These are phyloP conservation scores for Daldinia sp. DNA, from an alignment of 2,329 filamentous ascomycete genomes.

Conservation along the genomic window DNA sequence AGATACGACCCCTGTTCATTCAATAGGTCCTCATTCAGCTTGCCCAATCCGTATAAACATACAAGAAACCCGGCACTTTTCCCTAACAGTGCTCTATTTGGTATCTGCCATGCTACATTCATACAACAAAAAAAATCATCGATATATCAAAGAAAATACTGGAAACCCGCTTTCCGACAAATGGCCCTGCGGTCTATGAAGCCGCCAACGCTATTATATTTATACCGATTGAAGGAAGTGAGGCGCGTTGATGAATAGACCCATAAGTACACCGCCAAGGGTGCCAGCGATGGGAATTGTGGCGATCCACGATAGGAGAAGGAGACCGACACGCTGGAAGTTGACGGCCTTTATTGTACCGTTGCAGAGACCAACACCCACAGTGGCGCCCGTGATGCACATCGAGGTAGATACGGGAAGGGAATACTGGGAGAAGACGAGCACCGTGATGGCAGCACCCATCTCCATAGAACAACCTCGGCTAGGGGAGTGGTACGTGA, in stretches of 20 bases:
- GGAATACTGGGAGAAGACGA: constrained; percentile 80
- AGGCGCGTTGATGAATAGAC: constrained; percentile 67
- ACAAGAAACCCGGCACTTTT: neutral
- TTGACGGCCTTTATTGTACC: constrained; percentile 79
- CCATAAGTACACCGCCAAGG: constrained; percentile 65
- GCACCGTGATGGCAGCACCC: constrained; percentile 80
- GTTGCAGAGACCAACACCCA: constrained; percentile 83
- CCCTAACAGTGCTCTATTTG: constrained; percentile 15
- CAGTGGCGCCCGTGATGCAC: constrained; percentile 84
- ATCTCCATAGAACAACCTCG: constrained; percentile 78
- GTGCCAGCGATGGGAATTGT: constrained; percentile 73
- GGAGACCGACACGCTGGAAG: constrained; percentile 77
- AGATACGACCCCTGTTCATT: neutral
- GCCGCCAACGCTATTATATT: neutral
- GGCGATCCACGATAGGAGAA: constrained; percentile 75
- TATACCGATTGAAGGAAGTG: constrained; percentile 56
- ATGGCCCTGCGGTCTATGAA: neutral
- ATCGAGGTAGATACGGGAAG: constrained; percentile 82
- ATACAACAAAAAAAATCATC: constrained; percentile 7
- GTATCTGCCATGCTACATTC: constrained; percentile 18
- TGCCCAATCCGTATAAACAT: neutral
- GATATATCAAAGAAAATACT: neutral
- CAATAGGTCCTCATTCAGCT: neutral
- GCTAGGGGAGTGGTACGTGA: constrained; percentile 53
- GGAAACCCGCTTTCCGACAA: neutral